Conservation (phyloP, 345 rosid species). For the Barbarea vulgaris region DNA sequence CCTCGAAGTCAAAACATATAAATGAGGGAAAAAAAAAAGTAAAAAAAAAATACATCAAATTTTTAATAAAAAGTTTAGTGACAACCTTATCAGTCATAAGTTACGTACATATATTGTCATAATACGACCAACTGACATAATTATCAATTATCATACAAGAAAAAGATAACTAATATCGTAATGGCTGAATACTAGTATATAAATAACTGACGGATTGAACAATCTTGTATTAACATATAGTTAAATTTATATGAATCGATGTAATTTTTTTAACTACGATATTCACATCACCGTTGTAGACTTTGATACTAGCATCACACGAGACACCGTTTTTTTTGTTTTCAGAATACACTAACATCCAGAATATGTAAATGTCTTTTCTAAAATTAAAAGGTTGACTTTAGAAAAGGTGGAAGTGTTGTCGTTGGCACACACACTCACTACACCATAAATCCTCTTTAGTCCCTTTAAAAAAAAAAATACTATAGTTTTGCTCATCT, state of each 20-base stretch:
- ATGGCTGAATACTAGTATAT: background rate
- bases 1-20: conserved; percentile 34
- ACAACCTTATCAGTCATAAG: conserved; percentile 1
- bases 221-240: background rate
- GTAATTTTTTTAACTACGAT: background rate
- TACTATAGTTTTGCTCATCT: conserved; percentile 11
- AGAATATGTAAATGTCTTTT: background rate
- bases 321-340: background rate
- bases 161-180: background rate
- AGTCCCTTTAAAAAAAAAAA: background rate
- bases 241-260: background rate
- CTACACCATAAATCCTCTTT: conserved; percentile 15
- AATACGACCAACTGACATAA: background rate
- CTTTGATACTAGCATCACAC: background rate
- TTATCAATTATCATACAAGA: background rate
- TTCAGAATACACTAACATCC: too few species aligned
- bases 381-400: conserved; percentile 31
- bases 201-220: background rate
- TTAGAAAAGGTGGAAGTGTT: conserved; percentile 37
- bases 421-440: conserved; percentile 40
- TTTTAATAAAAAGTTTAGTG: background rate
- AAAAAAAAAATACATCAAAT: background rate
- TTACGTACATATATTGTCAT: conserved; percentile 5
- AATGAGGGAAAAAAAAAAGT: background rate
- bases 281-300: background rate